Percentiles rank a stretch among this genome's conserved stretches.
phyloP scores from a whole-genome alignment of 371 early-diverging fungal genomes.

The Phascolomyces articulosus region DNA sequence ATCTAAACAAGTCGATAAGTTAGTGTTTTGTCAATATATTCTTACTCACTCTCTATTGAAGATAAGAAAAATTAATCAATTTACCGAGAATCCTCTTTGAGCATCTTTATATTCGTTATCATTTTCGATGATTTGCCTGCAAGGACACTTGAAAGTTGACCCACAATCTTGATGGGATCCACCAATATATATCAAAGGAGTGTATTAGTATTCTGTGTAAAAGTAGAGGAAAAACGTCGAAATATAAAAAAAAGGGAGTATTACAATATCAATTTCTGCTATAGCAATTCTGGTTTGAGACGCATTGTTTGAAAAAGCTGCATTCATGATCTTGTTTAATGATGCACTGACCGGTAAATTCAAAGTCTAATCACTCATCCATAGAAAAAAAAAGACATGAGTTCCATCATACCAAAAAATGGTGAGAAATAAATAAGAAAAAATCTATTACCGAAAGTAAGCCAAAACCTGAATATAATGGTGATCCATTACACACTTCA shows the following conservation, averaged over 20 bases:
- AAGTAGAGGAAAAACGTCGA: neutral
- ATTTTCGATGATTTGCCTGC: neutral
- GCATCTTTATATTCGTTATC: neutral
- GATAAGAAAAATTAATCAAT: neutral
- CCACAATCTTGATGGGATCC: neutral
- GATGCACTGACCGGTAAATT: neutral
- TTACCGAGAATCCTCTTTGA: slow-evolving; percentile 2
- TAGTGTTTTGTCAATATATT: no score
- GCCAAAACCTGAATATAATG: slow-evolving; percentile 26
- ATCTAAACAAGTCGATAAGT: slow-evolving; percentile 5
- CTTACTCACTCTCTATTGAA: no score
- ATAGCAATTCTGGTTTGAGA: neutral
- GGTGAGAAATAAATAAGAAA: neutral
- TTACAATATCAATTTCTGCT: slow-evolving; percentile 1
- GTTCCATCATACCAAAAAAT: neutral
- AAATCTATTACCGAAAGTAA: slow-evolving; percentile 5
- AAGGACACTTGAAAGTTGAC: neutral
- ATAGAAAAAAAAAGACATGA: neutral
- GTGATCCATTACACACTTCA: slow-evolving; percentile 33
- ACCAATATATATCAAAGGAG: no score
- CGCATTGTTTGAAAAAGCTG: neutral
- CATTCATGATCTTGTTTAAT: neutral
- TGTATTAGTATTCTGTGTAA: neutral
- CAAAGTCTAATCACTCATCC: neutral
- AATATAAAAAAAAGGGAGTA: no score